A percentile compares a stretch with the other conserved stretches of the same genome.
Conservation (phyloP, 176 grass and related monocot genomes). For the Aegilops sharonensis region DNA sequence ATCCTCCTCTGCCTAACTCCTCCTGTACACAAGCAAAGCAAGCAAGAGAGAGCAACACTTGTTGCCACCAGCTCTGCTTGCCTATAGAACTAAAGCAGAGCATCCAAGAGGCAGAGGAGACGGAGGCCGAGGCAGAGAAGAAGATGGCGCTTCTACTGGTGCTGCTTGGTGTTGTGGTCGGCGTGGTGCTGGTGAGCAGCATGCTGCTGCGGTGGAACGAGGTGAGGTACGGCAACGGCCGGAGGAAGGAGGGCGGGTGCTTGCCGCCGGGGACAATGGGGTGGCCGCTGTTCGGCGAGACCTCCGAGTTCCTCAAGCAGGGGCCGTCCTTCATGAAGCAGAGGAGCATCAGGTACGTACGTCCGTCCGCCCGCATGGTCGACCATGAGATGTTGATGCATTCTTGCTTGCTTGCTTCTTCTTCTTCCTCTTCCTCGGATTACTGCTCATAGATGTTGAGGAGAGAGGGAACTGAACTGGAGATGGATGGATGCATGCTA, state of each 20-base stretch:
- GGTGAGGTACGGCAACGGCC: constrained; percentile 43
- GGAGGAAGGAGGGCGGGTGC: constrained; percentile 27
- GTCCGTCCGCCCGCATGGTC: too few species aligned
- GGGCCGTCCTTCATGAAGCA: constrained; percentile 76
- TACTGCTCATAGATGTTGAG: too few species aligned
- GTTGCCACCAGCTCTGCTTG: too few species aligned
- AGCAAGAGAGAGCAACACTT: too few species aligned
- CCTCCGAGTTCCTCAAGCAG: constrained; percentile 90
- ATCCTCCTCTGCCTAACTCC: neutral
- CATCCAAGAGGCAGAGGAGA: too few species aligned
- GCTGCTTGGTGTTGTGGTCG: neutral
- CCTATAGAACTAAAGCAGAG: neutral
- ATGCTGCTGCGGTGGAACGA: constrained; percentile 83
- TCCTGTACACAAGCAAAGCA: too few species aligned
- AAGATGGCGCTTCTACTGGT: neutral
- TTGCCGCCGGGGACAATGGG: constrained; percentile 90
- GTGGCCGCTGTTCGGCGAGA: constrained; percentile 93
- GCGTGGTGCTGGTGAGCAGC: constrained; percentile 45
- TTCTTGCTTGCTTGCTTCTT: neutral
- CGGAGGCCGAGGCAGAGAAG: neutral
- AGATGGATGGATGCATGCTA: too few species aligned
- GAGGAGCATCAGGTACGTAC: constrained; percentile 60
- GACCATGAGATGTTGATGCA: too few species aligned
- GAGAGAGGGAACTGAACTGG: too few species aligned
- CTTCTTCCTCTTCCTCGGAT: too few species aligned